phyloP scores from a whole-genome alignment of 1,284 basidiomycete species.

The Pyrrhoderma lamaoense region DNA sequence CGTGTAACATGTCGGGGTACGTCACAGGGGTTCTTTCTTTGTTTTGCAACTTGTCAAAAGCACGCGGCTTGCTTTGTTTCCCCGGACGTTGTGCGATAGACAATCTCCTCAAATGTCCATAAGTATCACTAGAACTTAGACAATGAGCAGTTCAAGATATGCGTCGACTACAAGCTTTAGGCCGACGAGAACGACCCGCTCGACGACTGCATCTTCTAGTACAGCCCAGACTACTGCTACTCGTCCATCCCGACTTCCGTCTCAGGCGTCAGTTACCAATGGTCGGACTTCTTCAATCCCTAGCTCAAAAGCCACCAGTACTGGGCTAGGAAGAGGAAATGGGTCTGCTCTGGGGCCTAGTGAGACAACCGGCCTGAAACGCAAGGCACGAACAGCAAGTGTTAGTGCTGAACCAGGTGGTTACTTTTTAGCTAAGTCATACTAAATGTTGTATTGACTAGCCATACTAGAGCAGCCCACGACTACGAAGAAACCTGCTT shows the following conservation, averaged over 20 bases:
- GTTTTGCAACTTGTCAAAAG: background rate
- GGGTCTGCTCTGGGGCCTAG: background rate
- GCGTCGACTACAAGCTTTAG: background rate
- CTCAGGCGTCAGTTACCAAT: background rate
- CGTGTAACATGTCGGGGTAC: too few species aligned
- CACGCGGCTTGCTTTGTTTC: background rate
- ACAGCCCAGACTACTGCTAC: background rate
- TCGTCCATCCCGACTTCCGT: background rate
- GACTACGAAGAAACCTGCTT: constrained; percentile 14
- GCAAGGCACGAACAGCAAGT: constrained; percentile 13
- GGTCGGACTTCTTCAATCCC: background rate
- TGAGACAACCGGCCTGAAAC: constrained; percentile 5
- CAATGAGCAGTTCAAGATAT: background rate
- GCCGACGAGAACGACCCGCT: constrained; percentile 2
- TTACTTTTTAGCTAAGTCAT: background rate
- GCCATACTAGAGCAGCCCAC: background rate
- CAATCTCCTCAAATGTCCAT: background rate
- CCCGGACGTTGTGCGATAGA: background rate
- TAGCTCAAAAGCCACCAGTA: background rate
- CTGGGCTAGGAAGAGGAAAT: background rate
- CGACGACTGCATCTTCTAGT: background rate
- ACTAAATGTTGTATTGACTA: background rate
- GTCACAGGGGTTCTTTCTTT: too few species aligned
- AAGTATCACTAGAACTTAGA: background rate
- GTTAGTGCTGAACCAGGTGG: constrained; percentile 8